A percentile compares a stretch with the other conserved stretches of the same genome.
These are phyloP conservation scores for Canavalia gladiata DNA, from an alignment of 306 rosid species.

Conservation along the genomic window DNA sequence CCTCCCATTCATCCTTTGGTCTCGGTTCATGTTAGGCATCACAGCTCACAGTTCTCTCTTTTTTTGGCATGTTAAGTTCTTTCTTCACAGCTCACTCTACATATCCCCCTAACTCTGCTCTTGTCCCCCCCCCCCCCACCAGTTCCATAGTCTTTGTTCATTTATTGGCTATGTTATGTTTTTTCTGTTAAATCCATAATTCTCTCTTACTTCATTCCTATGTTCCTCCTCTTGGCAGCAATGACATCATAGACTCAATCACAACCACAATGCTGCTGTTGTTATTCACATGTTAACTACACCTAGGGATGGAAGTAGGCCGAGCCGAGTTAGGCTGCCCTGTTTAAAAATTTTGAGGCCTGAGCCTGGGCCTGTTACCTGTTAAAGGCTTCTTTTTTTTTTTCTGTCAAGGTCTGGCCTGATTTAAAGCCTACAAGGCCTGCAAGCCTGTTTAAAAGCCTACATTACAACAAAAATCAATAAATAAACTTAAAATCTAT, in stretches of 20 bases:
- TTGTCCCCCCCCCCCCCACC: neutral
- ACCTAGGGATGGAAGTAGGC: neutral
- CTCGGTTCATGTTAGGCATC: slow-evolving; percentile 10
- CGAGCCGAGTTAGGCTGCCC: too few species aligned
- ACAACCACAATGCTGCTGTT: slow-evolving; percentile 8
- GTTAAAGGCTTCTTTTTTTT: too few species aligned
- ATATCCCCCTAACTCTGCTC: neutral
- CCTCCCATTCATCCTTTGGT: neutral
- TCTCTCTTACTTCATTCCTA: neutral
- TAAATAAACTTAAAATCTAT: too few species aligned
- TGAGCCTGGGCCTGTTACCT: too few species aligned
- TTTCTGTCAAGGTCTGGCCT: too few species aligned
- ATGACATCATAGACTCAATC: neutral
- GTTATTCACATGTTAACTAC: neutral
- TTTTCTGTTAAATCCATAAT: neutral
- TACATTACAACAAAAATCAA: too few species aligned
- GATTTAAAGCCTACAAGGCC: too few species aligned
- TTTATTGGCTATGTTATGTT: neutral
- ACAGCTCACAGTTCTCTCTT: neutral
- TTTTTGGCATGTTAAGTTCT: neutral
- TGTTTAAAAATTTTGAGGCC: too few species aligned
- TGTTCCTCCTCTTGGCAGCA: neutral
- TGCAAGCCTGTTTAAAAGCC: too few species aligned
- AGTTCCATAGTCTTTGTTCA: neutral
- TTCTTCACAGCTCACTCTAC: neutral